Base-by-base conservation (phyloP, 2,329 filamentous ascomycete species). In the Sphaceloma murrayae region DNA sequence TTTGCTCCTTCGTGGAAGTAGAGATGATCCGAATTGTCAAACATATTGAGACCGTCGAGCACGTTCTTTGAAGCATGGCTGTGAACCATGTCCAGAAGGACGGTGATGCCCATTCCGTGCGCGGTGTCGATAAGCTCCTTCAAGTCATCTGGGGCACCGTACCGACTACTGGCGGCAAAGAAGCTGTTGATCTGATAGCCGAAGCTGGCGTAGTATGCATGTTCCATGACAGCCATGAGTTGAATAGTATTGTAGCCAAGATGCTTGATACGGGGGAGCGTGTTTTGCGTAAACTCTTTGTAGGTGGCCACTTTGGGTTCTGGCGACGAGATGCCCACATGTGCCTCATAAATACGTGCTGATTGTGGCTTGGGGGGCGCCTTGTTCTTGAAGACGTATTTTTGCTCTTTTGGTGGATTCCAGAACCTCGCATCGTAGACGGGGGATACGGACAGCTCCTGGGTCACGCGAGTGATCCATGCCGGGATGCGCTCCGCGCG, bases 141-240 rank as follows among this genome's bases (percentile, higher is more conserved):
- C 53, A 98, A 71, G 27, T 96, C 91, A 58, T 98, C 91, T 0
- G 91, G 91, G 1, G 80, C 76, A 31, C 91, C 91, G 59, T 94
- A 98, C 50, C 91, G 80, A 63, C 89, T 96, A 64, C 88, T 95
- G 9, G 89, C 88, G 19, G 91, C 91, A 57, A 96, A 98, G 72
- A 98, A 98, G 65, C 84, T 95, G 70, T 96, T 98, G 67, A 98
- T 78, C 65, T 98, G 91, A 64, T 98, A 98, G 34, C 91, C 91
- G 57, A 98, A 98, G 59, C 89, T 96, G 56, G 91, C 91, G 62
- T 98, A 98, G 72, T 98, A 98, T 39, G 91, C 91, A 65, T 98
- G 91, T 62, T 98, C 91, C 89, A 98, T 98, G 59, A 98, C 74
- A 34, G 91, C 91, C 91, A 98, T 98, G 51, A 98, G 73, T 62